Evolutionary conservation across 2,329 filamentous ascomycete genomes (phyloP).

Genomic region (Penicillium digitatum): DNA sequence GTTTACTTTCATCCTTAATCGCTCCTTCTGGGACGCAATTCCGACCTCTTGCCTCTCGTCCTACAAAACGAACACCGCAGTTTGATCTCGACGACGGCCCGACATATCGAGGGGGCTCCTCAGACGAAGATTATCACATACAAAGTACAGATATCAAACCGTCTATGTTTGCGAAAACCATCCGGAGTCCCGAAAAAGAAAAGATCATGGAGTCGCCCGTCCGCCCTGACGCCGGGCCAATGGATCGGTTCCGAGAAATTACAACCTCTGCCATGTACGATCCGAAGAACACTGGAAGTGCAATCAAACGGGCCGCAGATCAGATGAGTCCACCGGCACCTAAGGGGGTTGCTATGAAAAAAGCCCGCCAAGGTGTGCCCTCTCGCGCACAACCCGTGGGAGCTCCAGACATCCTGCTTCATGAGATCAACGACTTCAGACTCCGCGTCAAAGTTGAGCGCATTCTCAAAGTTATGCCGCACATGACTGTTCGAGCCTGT

Average conservation of each 20-base stretch:
- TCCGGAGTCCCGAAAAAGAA: slow-evolving; percentile 39
- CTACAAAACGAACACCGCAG: slow-evolving; percentile 39
- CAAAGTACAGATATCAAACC: slow-evolving; percentile 57
- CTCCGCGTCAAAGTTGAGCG: slow-evolving; percentile 51
- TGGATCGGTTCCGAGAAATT: slow-evolving; percentile 44
- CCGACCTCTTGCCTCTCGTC: slow-evolving; percentile 48
- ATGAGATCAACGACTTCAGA: slow-evolving; percentile 51
- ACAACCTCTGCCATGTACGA: slow-evolving; percentile 44
- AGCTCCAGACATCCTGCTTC: slow-evolving; percentile 42
- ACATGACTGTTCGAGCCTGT: slow-evolving; percentile 46
- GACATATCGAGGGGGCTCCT: slow-evolving; percentile 59
- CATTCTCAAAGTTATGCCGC: slow-evolving; percentile 49
- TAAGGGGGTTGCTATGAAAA: slow-evolving; percentile 39
- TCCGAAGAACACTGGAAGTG: slow-evolving; percentile 21
- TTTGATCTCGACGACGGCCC: slow-evolving; percentile 54
- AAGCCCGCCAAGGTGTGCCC: slow-evolving; percentile 40
- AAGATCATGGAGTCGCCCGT: slow-evolving; percentile 44
- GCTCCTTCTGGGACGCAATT: slow-evolving; percentile 73
- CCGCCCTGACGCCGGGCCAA: slow-evolving; percentile 22
- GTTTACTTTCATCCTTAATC: slow-evolving; percentile 59
- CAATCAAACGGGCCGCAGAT: slow-evolving; percentile 41
- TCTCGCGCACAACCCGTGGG: slow-evolving; percentile 47
- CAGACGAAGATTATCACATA: slow-evolving; percentile 53
- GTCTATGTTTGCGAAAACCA: slow-evolving; percentile 52
- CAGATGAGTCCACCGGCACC: slow-evolving; percentile 42